phyloP scores from a whole-genome alignment of 345 rosid genomes.

The Aquilaria sinensis region DNA sequence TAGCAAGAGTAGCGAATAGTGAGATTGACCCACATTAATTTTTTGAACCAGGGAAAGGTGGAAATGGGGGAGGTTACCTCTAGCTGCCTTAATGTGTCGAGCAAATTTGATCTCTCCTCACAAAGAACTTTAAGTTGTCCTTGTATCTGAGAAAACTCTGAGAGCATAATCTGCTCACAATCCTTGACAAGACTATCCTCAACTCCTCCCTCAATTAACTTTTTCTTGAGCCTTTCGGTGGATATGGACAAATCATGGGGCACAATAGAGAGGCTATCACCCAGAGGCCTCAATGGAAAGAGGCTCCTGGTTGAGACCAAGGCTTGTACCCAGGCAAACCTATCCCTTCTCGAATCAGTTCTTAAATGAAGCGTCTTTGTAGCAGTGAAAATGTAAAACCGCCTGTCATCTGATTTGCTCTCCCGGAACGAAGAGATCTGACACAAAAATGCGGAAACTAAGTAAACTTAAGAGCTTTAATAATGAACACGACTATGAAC shows the following conservation, averaged over 20 bases:
- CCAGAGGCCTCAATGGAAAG: conserved; percentile 55
- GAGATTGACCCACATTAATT: no score
- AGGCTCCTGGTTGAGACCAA: conserved; percentile 64
- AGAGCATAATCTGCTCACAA: conserved; percentile 83
- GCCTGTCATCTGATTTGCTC: conserved; percentile 91
- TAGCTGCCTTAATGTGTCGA: conserved; percentile 75
- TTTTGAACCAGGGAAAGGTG: no score
- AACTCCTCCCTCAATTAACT: conserved; percentile 62
- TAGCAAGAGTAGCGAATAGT: no score
- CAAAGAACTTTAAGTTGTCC: conserved; percentile 63
- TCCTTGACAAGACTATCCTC: conserved; percentile 67
- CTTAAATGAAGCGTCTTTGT: conserved; percentile 95
- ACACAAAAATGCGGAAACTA: conserved; percentile 13
- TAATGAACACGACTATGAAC: neutral
- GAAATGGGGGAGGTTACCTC: conserved; percentile 46
- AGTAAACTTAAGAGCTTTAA: neutral
- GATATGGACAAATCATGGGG: conserved; percentile 67
- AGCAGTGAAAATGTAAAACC: conserved; percentile 91
- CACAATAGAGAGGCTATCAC: conserved; percentile 43
- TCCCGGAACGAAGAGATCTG: conserved; percentile 97
- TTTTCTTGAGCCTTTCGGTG: conserved; percentile 66
- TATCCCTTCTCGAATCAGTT: conserved; percentile 71
- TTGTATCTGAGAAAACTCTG: conserved; percentile 76
- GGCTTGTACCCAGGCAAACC: conserved; percentile 93
- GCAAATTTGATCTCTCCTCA: conserved; percentile 71